phyloP scores from a whole-genome alignment of 1,284 basidiomycete species.

The Xanthoconium separans region DNA sequence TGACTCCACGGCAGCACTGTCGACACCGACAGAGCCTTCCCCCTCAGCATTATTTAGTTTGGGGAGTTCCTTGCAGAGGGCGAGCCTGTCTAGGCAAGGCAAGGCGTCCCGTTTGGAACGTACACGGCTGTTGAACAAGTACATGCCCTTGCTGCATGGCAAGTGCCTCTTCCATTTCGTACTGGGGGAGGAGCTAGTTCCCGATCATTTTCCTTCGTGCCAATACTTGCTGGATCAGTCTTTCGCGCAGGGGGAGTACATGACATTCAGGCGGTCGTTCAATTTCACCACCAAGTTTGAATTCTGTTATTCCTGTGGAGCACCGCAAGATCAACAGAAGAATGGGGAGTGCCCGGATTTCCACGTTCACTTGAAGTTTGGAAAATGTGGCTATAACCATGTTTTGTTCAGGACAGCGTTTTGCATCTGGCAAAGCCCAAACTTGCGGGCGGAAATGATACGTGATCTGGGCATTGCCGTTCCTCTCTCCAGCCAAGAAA shows the following conservation, averaged over 20 bases:
- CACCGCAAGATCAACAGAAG: background rate
- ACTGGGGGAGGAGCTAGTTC: background rate
- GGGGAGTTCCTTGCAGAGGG: background rate
- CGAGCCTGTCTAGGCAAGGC: background rate
- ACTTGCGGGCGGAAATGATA: background rate
- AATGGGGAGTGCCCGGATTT: background rate
- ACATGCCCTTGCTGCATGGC: background rate
- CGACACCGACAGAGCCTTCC: no score
- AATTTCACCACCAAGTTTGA: background rate
- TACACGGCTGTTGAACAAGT: background rate
- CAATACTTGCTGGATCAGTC: background rate
- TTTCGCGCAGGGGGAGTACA: background rate
- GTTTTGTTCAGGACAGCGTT: background rate
- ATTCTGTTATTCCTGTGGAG: background rate
- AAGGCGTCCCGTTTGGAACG: background rate
- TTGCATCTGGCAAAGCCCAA: conserved; percentile 1
- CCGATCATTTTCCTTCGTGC: background rate
- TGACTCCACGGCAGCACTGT: background rate
- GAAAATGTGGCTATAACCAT: conserved; percentile 4
- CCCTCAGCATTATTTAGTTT: background rate
- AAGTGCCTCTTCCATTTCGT: background rate
- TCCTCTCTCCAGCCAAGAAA: background rate
- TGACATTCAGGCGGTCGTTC: background rate
- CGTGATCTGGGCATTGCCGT: background rate
- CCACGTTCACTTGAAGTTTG: background rate